These are phyloP conservation scores for Aspergillus piperis DNA, from an alignment of 2,329 filamentous ascomycete species.

Conservation along the genomic window DNA sequence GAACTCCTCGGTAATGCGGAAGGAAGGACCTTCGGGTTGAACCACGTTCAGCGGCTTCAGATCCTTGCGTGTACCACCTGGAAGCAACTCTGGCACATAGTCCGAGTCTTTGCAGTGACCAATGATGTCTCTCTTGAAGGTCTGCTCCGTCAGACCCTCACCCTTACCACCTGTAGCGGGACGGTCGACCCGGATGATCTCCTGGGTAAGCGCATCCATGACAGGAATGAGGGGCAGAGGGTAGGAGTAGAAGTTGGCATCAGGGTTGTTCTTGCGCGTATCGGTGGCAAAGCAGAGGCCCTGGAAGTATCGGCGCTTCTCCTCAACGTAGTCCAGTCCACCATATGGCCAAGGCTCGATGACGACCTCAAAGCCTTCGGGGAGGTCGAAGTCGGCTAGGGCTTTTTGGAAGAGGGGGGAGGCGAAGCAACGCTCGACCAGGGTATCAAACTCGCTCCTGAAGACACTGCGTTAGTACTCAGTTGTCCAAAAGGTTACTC, in stretches of 20 bases:
- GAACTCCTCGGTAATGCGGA: constrained; percentile 48
- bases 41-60: constrained; percentile 71
- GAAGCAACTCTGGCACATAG: constrained; percentile 54
- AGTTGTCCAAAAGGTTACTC: too few species aligned
- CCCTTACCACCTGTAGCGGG: constrained; percentile 54
- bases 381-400: constrained; percentile 54
- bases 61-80: constrained; percentile 48
- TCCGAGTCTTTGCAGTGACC: constrained; percentile 55
- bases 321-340: constrained; percentile 51
- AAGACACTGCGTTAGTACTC: background rate
- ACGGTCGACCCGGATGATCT: constrained; percentile 60
- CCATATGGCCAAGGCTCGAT: constrained; percentile 62
- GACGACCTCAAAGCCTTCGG: constrained; percentile 57
- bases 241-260: constrained; percentile 65
- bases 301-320: constrained; percentile 55
- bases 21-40: constrained; percentile 70
- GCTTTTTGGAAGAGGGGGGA: constrained; percentile 57
- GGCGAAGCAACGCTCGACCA: constrained; percentile 53
- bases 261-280: constrained; percentile 45
- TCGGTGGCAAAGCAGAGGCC: constrained; percentile 54
- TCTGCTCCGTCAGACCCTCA: constrained; percentile 50
- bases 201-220: constrained; percentile 58
- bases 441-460: constrained; percentile 50
- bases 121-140: constrained; percentile 51
- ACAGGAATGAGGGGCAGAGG: constrained; percentile 56